phyloP scores from a whole-genome alignment of 1,139 yeast species.

The Sugiyamaella grinbergsii region DNA sequence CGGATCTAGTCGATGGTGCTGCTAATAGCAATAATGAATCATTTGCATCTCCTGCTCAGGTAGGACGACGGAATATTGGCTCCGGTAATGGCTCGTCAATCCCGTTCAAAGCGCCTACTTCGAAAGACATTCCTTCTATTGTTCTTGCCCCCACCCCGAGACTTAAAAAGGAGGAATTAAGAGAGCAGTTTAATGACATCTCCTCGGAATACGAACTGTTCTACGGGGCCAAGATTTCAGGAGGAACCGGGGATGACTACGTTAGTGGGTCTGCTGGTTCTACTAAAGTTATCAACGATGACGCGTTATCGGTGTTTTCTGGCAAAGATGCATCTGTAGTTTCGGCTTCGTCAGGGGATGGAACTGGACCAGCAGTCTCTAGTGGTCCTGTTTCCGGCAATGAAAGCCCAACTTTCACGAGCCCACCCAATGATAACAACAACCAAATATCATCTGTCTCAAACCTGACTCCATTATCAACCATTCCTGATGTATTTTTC shows the following conservation, averaged over 20 bases:
- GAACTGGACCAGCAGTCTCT: too few species aligned
- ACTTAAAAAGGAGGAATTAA: slow-evolving; percentile 53
- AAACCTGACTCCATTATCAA: slow-evolving; percentile 38
- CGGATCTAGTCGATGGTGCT: slow-evolving; percentile 55
- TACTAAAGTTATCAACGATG: slow-evolving; percentile 18
- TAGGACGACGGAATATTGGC: slow-evolving; percentile 2
- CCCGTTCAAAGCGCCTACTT: slow-evolving; percentile 67
- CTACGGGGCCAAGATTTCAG: slow-evolving; percentile 23
- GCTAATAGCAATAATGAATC: slow-evolving; percentile 5
- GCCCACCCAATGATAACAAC: slow-evolving; percentile 2
- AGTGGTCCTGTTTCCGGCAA: neutral
- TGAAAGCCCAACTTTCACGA: slow-evolving; percentile 2
- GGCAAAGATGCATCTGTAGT: slow-evolving; percentile 21
- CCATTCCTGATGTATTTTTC: slow-evolving; percentile 71
- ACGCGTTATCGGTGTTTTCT: slow-evolving; percentile 25
- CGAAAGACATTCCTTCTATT: slow-evolving; percentile 82
- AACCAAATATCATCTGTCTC: neutral
- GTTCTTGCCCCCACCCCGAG: slow-evolving; percentile 61
- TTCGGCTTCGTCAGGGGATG: slow-evolving; percentile 12
- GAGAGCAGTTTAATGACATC: slow-evolving; percentile 50
- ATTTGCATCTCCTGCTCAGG: slow-evolving; percentile 6
- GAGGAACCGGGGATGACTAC: slow-evolving; percentile 8
- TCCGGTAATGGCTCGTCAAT: slow-evolving; percentile 13
- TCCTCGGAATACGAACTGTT: slow-evolving; percentile 53
- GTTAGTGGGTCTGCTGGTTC: slow-evolving; percentile 10